phyloP scores from a whole-genome alignment of 140 eudicot genomes.

The Eryngium alpinum region DNA sequence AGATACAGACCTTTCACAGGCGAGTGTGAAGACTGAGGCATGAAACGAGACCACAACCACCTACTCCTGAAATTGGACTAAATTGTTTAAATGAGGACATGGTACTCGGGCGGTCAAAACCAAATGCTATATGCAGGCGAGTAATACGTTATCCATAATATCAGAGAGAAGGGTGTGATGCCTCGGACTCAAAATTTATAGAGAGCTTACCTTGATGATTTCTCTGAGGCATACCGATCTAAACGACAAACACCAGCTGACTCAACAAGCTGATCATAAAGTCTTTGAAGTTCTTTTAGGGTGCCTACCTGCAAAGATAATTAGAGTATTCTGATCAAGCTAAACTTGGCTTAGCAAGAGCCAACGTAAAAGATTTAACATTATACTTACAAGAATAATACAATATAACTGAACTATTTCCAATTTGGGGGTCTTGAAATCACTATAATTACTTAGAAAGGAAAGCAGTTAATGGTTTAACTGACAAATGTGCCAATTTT shows the following conservation, averaged over 20 bases:
- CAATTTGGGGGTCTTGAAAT: not conserved
- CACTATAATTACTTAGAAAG: not conserved
- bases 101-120: not conserved
- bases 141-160: not conserved
- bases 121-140: not conserved
- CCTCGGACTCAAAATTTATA: not conserved
- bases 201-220: slow-evolving; percentile 58
- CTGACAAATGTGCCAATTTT: not conserved
- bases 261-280: slow-evolving; percentile 81
- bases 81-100: not conserved
- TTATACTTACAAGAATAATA: not conserved
- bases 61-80: slow-evolving; percentile 59
- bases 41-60: slow-evolving; percentile 96
- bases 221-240: slow-evolving; percentile 82
- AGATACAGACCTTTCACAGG: slow-evolving; percentile 98
- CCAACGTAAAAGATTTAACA: not conserved
- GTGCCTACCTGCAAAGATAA: slow-evolving; percentile 59
- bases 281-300: slow-evolving; percentile 82
- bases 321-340: not conserved
- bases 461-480: not conserved
- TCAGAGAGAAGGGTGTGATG: not conserved
- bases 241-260: slow-evolving; percentile 72
- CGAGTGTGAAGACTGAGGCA: slow-evolving; percentile 66
- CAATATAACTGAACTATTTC: not conserved
- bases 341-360: slow-evolving; percentile 1